phyloP scores from a whole-genome alignment of 805 yeast genomes.

The Cyberlindnera nakhonratchasimensis region DNA sequence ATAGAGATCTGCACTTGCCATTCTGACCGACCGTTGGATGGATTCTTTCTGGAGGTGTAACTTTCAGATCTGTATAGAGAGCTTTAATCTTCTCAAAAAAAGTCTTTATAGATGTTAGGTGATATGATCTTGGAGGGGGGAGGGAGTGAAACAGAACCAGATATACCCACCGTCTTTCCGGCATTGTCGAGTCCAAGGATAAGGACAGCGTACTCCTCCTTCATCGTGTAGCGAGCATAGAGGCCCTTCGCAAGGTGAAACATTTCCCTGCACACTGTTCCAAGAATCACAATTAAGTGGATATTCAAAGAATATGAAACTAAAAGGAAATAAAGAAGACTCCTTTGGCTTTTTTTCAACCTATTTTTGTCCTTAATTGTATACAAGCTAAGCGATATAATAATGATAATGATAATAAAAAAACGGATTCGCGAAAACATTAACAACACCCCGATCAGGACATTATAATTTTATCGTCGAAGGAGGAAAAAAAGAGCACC shows the following conservation, averaged over 20 bases:
- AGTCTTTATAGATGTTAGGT: conserved; percentile 35
- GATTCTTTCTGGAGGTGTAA: conserved; percentile 55
- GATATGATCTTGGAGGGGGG: too few relatives aligned
- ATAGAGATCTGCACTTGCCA: conserved; percentile 25
- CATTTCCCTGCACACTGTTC: conserved; percentile 46
- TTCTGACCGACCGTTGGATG: conserved; percentile 96
- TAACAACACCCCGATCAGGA: not conserved
- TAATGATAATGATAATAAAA: too few relatives aligned
- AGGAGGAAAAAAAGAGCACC: too few relatives aligned
- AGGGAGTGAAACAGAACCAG: not conserved
- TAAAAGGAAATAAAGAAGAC: not conserved
- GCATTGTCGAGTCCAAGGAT: conserved; percentile 93
- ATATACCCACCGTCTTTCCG: conserved; percentile 64
- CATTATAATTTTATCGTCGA: too few relatives aligned
- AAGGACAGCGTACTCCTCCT: conserved; percentile 70
- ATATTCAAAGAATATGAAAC: not conserved
- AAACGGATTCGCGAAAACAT: conserved; percentile 2
- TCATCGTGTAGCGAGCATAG: conserved; percentile 53
- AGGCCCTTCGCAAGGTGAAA: conserved; percentile 65
- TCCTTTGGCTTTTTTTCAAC: too few relatives aligned
- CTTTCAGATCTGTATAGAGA: conserved; percentile 45
- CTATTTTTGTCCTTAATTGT: too few relatives aligned
- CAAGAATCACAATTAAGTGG: not conserved
- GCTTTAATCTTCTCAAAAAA: conserved; percentile 64
- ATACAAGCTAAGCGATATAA: too few relatives aligned